Percentiles rank a stretch among this genome's conserved stretches.
These are phyloP conservation scores for Ogataea pignaliae DNA, from an alignment of 805 yeast genomes.

Conservation along the genomic window DNA sequence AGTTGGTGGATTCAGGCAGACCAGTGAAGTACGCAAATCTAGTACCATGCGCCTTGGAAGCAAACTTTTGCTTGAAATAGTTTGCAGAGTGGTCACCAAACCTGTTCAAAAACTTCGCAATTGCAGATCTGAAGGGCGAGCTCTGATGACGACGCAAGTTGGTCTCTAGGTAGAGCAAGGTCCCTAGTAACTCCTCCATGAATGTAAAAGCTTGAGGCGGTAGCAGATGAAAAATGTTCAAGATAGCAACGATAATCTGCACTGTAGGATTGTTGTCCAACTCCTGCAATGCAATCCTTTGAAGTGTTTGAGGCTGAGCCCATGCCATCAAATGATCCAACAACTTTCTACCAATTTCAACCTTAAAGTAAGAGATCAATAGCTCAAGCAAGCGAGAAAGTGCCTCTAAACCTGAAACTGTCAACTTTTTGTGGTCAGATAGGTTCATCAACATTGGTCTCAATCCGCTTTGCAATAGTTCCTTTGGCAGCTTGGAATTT, in stretches of 20 bases:
- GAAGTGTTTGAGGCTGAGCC: conserved; percentile 80
- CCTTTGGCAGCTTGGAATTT: conserved; percentile 88
- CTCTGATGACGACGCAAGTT: conserved; percentile 77
- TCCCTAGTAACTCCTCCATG: conserved; percentile 78
- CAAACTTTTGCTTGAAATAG: conserved; percentile 63
- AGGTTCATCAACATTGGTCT: conserved; percentile 94
- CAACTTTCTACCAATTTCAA: conserved; percentile 90
- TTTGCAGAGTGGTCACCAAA: conserved; percentile 72
- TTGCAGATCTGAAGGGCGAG: conserved; percentile 90
- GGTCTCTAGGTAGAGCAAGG: conserved; percentile 74
- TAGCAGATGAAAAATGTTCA: conserved; percentile 84
- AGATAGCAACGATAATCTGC: conserved; percentile 81
- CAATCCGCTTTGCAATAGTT: conserved; percentile 87
- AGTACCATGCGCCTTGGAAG: conserved; percentile 59
- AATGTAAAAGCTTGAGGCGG: conserved; percentile 92
- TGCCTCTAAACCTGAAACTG: conserved; percentile 88
- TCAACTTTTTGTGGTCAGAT: conserved; percentile 86
- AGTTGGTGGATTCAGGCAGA: conserved; percentile 46
- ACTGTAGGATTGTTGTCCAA: conserved; percentile 77
- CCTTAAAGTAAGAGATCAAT: conserved; percentile 88
- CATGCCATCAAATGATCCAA: conserved; percentile 93
- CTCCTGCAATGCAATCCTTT: conserved; percentile 74
- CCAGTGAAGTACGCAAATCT: conserved; percentile 64
- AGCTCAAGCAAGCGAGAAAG: conserved; percentile 81
- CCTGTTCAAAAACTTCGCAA: conserved; percentile 79